Evolutionary conservation across 1,284 basidiomycete genomes (phyloP), one percentile per base, ranked within the genome.

Genomic region (Cyathus olla): DNA sequence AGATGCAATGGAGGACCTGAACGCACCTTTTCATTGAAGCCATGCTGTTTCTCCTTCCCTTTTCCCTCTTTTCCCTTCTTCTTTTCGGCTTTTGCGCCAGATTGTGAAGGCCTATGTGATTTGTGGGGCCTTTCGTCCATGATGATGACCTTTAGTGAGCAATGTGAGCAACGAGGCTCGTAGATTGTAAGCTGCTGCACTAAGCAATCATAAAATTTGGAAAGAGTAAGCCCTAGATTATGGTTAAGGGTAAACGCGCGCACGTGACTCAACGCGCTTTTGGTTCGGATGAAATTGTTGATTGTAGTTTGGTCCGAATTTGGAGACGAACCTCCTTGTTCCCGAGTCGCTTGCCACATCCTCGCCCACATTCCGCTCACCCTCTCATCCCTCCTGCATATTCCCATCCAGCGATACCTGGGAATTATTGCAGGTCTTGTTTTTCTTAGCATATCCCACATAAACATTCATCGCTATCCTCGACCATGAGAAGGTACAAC

Each of bases 21-120:
- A 68, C 83, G 63, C 61, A 94, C 95, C 84, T 98, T 98, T 76
- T 96, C 95, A 73, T 99, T 98, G 81, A 91, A 95, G 4, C 91
- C 92, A 62, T 89, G 76, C 69, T 89, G 85, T 59, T 86, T 88
- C 67, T 92, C 89, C 69, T 94, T 92, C 26, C 88, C 90, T 69
- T 91, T 88, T 3, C 85, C 31, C 31, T 35, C 90, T 69, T 91
- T 88, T 3, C 85, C 31, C 31, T 35, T 86, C 76, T 94, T 95
- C 78, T 95, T 95, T 56, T 90, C 92, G 1, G 87, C 88, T 72
- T 93, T 94, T 54, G 78, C 77, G 24, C 92, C 91, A n/a, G 91
- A 87, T 67, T 89, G 88, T 21, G 93, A 80, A 44, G 91, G 85
- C 48, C 91, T 81, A 78, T 96, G 95, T 0, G 90, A 82, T 78